Evolutionary conservation across 2,329 filamentous ascomycete genomes (phyloP), one percentile per base, ranked within the genome.

Genomic region (Apiospora aurea): DNA sequence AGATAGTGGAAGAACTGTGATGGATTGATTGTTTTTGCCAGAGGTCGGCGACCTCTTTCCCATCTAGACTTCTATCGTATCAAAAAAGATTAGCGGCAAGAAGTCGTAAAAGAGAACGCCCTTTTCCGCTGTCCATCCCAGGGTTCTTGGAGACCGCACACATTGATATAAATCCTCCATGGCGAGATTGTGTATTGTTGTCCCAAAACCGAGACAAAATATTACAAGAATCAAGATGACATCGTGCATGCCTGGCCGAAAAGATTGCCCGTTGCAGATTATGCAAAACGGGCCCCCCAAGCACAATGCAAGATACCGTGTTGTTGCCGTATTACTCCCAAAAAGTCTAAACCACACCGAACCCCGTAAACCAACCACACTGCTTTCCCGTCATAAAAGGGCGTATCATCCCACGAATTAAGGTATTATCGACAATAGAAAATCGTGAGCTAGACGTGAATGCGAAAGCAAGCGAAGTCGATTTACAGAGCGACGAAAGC

Each of bases 401-500:
- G 76, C 79, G 78, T 77, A 77, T 81, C 79, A 77, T 81, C 79
- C 80, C 80, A 81, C 80, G 77, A 79, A 81, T 82, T 80, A 79
- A 77, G 10, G 78, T 80, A 82, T 83, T 82, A 83, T 80, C 79
- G 79, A 82, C 80, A 81, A 81, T 80, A 81, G 77, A 82, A 76
- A 80, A 81, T 81, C 82, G 80, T 82, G 81, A 81, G 80, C 79
- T 78, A 75, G 78, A 79, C 75, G 76, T 76, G 74, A 78, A 77
- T 76, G 78, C 78, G 75, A 77, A 72, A 74, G 71, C 73, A 74
- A 75, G 77, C 74, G 72, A 74, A 78, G 79, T 76, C 72, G 81
- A 84, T 86, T 88, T 90, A 90, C 84, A 90, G 85, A 79, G 86
- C 79, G 5, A 67, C 1, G 43, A 69, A 10, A 2, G 16, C 68